Base-by-base conservation (phyloP, 805 yeast species). In the Schwanniomyces polymorphus region DNA sequence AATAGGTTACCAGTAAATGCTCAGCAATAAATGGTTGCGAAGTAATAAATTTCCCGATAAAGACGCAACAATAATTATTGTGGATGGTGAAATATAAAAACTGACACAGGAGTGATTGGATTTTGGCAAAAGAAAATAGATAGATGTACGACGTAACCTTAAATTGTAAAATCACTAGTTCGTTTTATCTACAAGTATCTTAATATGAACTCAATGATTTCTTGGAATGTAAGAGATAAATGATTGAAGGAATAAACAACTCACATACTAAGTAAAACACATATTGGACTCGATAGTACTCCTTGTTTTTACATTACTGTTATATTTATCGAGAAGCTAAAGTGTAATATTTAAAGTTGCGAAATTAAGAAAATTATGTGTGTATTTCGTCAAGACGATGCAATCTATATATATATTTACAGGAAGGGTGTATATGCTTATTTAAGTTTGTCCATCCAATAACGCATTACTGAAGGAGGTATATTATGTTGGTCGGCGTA, bases 401-500 rank as follows among this genome's bases (percentile, higher is more conserved):
- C 35, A 31, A 14, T 31, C 7, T 31, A 14, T 31, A 31, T 14
- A 5, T 14, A 8, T 31, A 31, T 31, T 31, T 31, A 31, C 35
- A 31, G 35, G 35, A 31, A 31, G 8, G 8, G 8, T 31, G 7
- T 16, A 31, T 31, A 31, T 31, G 35, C 35, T 31, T 16, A 31
- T 27, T 34, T 42, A 37, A 43, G 28, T 43, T 43, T 42, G 43
- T 44, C 29, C 14, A 38, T 47, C 46, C 54, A 45, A 12, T 41
- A 33, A 23, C 14, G 28, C 14, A 48, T 23, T 9, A 44, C 46
- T 23, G 33, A 14, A 23, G 16, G 35, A 6, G 47, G 51, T 10
- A 51, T 38, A 29, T 34, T 44, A 45, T 50, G 43, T 26, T 43
- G 41, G n/a, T 42, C 45, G 5, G 52, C 51, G 33, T 38, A 46